These are phyloP conservation scores for Teunomyces kruisii DNA, from an alignment of 805 yeast genomes.

Conservation along the genomic window DNA sequence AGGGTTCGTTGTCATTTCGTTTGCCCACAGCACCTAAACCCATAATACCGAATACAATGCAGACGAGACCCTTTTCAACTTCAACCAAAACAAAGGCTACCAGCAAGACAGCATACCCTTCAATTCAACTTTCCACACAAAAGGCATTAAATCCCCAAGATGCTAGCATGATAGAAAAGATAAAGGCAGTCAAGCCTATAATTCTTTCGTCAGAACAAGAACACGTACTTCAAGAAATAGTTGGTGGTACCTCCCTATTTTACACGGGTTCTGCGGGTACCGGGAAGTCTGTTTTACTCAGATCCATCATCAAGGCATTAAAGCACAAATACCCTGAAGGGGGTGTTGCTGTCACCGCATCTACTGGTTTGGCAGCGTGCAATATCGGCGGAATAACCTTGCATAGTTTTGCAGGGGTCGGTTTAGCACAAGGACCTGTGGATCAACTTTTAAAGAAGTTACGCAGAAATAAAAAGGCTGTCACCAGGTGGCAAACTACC, in stretches of 20 bases:
- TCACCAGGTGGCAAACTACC: conserved; percentile 53
- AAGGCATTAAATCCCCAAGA: conserved; percentile 6
- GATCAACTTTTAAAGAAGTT: conserved; percentile 50
- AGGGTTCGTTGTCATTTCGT: not conserved
- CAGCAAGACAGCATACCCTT: conserved; percentile 12
- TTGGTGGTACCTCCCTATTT: conserved; percentile 67
- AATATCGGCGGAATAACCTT: conserved; percentile 78
- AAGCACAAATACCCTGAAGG: conserved; percentile 45
- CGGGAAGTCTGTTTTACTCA: conserved; percentile 88
- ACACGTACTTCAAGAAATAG: conserved; percentile 62
- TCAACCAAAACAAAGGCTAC: conserved; percentile 7
- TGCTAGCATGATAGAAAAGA: conserved; percentile 4
- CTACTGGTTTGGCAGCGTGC: conserved; percentile 83
- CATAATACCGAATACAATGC: not conserved
- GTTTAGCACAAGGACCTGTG: conserved; percentile 60
- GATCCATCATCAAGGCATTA: conserved; percentile 57
- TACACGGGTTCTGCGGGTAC: conserved; percentile 99
- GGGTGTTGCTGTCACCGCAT: conserved; percentile 74
- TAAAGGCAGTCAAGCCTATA: conserved; percentile 36
- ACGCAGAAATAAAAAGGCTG: conserved; percentile 48
- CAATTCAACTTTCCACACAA: conserved; percentile 33
- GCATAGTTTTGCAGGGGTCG: conserved; percentile 78
- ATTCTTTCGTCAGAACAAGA: conserved; percentile 57
- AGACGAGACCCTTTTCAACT: conserved; percentile 7
- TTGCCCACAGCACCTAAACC: not conserved